Evolutionary conservation across 805 yeast genomes (phyloP).

Genomic region (Maudiozyma barnettii): DNA sequence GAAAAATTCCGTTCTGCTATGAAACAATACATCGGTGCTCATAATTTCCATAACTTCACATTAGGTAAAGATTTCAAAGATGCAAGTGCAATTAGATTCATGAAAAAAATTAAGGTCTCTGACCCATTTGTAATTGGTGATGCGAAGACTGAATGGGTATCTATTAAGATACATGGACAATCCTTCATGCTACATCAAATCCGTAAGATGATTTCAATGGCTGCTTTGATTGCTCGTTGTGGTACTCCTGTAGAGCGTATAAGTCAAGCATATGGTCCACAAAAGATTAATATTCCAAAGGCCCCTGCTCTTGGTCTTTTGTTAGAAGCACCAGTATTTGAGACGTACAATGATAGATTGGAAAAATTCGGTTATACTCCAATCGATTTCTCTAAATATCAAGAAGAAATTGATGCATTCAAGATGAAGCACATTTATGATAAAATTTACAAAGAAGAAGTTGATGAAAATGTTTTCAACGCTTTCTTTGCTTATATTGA

Average conservation of each 20-base stretch:
- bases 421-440: slow-evolving; percentile 85
- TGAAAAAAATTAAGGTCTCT: slow-evolving; percentile 68
- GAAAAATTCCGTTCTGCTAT: slow-evolving; percentile 57
- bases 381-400: slow-evolving; percentile 57
- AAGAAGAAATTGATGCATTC: slow-evolving; percentile 69
- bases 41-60: slow-evolving; percentile 86
- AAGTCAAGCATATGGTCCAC: slow-evolving; percentile 61
- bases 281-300: slow-evolving; percentile 83
- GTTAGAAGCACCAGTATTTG: slow-evolving; percentile 87
- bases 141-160: slow-evolving; percentile 90
- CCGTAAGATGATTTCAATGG: slow-evolving; percentile 96
- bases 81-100: slow-evolving; percentile 73
- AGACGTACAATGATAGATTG: slow-evolving; percentile 65
- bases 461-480: slow-evolving; percentile 74
- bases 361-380: slow-evolving; percentile 68
- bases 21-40: slow-evolving; percentile 71
- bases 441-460: slow-evolving; percentile 85
- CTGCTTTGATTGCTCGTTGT: slow-evolving; percentile 72
- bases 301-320: slow-evolving; percentile 94
- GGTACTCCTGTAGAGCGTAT: slow-evolving; percentile 77
- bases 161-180: slow-evolving; percentile 94
- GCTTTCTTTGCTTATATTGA: slow-evolving; percentile 90
- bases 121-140: slow-evolving; percentile 88
- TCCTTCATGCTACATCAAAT: slow-evolving; percentile 97
- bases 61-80: slow-evolving; percentile 75